phyloP scores from a whole-genome alignment of 192 early-diverging fungal genomes.

The Coemansia asiatica region DNA sequence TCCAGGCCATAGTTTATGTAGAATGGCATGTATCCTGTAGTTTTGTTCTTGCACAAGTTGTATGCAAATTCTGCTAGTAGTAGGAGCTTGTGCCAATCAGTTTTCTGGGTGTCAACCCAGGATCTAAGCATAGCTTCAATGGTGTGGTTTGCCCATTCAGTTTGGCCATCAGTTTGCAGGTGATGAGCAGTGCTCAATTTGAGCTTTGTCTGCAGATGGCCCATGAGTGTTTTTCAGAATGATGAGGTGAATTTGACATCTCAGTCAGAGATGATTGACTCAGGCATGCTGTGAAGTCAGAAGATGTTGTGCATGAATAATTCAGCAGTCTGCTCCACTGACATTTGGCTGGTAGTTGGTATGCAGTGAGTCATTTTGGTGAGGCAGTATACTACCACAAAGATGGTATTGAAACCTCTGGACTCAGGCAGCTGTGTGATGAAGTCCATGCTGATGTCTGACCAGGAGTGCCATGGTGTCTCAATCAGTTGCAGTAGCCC shows the following conservation, averaged over 20 bases:
- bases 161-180: constrained; percentile 6
- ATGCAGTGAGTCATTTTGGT: constrained; percentile 9
- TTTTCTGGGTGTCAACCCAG: constrained; percentile 35
- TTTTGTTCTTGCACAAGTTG: constrained; percentile 32
- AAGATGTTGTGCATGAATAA: background rate
- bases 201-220: background rate
- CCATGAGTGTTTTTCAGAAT: background rate
- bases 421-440: constrained; percentile 14
- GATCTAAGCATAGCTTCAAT: constrained; percentile 27
- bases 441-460: constrained; percentile 25
- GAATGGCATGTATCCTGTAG: constrained; percentile 9
- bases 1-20: constrained; percentile 18
- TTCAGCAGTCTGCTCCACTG: background rate
- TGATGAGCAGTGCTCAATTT: constrained; percentile 2
- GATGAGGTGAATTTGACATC: background rate
- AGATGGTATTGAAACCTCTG: constrained; percentile 5
- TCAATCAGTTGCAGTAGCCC: background rate
- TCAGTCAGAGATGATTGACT: background rate
- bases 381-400: constrained; percentile 14
- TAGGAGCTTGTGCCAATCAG: constrained; percentile 51
- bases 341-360: background rate
- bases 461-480: constrained; percentile 3
- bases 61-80: constrained; percentile 53
- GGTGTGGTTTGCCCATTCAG: constrained; percentile 1
- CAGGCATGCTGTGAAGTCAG: background rate